Percentiles rank a stretch among this genome's conserved stretches.
Conservation (phyloP, 768 basidiomycete genomes). For the Lactifluus rugatus region DNA sequence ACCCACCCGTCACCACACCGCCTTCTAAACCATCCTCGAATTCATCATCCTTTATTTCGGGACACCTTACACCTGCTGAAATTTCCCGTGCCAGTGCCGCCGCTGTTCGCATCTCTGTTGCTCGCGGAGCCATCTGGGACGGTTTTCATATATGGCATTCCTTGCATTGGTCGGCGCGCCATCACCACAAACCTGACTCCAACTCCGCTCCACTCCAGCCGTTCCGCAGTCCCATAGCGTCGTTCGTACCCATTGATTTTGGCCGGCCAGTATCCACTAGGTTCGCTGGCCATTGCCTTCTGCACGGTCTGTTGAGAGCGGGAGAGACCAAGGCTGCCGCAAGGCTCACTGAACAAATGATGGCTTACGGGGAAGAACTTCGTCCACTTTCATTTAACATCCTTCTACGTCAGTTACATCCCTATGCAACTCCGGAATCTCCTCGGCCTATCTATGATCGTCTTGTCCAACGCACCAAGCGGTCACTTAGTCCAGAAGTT, state of each 20-base stretch:
- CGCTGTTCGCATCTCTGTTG: slow-evolving; percentile 15
- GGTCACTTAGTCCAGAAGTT: slow-evolving; percentile 16
- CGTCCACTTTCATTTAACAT: slow-evolving; percentile 41
- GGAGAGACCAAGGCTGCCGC: slow-evolving; percentile 41
- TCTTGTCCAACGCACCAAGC: neutral
- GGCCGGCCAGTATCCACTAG: slow-evolving; percentile 44
- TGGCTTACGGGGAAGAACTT: slow-evolving; percentile 43
- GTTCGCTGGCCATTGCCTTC: slow-evolving; percentile 49
- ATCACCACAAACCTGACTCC: slow-evolving; percentile 7
- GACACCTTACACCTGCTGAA: slow-evolving; percentile 13
- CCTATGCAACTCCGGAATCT: slow-evolving; percentile 15
- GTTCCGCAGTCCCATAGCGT: slow-evolving; percentile 19
- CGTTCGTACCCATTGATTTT: slow-evolving; percentile 39
- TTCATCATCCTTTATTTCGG: neutral
- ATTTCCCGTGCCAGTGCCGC: slow-evolving; percentile 18
- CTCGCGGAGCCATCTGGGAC: slow-evolving; percentile 14
- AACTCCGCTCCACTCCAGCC: slow-evolving; percentile 13
- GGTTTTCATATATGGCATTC: slow-evolving; percentile 19
- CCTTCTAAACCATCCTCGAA: slow-evolving; percentile 12
- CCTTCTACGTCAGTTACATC: slow-evolving; percentile 26
- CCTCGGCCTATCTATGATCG: neutral
- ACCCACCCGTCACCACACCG: neutral
- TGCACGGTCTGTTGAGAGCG: slow-evolving; percentile 53
- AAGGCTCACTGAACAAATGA: slow-evolving; percentile 40
- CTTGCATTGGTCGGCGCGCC: slow-evolving; percentile 15